phyloP scores from a whole-genome alignment of 2,329 filamentous ascomycete genomes.

The Scopulariopsis brevicaulis region DNA sequence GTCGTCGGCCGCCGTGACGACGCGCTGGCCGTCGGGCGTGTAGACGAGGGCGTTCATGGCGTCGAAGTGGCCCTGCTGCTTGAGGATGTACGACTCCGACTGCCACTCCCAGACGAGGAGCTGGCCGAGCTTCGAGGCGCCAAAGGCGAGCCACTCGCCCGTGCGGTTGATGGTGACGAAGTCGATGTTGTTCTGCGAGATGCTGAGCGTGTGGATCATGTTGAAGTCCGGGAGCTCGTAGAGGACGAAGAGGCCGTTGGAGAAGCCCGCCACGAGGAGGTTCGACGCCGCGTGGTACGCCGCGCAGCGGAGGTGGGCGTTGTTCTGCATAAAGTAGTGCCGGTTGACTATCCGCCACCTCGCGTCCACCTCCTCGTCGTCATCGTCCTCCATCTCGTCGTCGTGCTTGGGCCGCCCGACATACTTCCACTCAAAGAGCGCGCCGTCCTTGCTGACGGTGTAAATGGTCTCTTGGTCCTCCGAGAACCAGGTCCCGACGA shows the following conservation, averaged over 20 bases:
- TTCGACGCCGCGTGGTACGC: constrained; percentile 78
- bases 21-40: constrained; percentile 83
- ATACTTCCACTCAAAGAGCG: constrained; percentile 89
- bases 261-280: constrained; percentile 93
- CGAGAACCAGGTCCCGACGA: constrained; percentile 95
- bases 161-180: constrained; percentile 88
- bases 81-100: constrained; percentile 95
- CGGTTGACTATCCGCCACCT: constrained; percentile 86
- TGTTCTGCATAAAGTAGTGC: constrained; percentile 89
- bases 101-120: constrained; percentile 99
- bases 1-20: constrained; percentile 90
- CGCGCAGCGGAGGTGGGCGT: constrained; percentile 79
- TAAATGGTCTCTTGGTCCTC: constrained; percentile 91
- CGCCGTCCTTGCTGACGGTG: constrained; percentile 94
- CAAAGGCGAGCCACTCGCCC: constrained; percentile 95
- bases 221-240: constrained; percentile 96
- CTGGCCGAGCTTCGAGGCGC: constrained; percentile 88
- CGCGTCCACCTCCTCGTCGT: constrained; percentile 41
- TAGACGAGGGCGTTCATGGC: constrained; percentile 90
- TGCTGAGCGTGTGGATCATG: constrained; percentile 83
- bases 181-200: constrained; percentile 94
- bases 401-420: constrained; percentile 47
- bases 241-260: constrained; percentile 83
- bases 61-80: constrained; percentile 96
- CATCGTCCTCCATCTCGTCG: constrained; percentile 38